Evolutionary conservation across 23 red algal species (phyloP).

Genomic region (Gracilaria domingensis): DNA sequence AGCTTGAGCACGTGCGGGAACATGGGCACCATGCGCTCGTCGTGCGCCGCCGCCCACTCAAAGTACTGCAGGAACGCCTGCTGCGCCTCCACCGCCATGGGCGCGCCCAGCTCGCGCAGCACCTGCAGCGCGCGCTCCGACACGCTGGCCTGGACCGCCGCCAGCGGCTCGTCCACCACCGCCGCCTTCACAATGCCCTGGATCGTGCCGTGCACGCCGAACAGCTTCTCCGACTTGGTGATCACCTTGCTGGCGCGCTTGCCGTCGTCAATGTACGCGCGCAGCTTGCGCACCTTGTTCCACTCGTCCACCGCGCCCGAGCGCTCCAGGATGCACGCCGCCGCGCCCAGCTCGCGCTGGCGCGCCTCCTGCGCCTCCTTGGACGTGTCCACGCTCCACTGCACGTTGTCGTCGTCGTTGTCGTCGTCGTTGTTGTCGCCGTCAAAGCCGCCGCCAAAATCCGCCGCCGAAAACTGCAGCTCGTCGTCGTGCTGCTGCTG

Average conservation of each 20-base stretch:
- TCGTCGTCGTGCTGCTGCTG: no score
- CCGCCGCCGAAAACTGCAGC: conserved; percentile 38
- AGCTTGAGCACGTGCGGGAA: conserved; percentile 84
- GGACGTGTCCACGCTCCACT: conserved; percentile 83
- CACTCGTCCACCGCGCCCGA: conserved; percentile 41
- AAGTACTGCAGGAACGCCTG: conserved; percentile 53
- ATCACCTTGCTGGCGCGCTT: conserved; percentile 71
- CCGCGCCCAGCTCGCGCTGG: conserved; percentile 58
- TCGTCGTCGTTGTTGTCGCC: conserved; percentile 43
- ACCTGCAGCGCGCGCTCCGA: conserved; percentile 35
- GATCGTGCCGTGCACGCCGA: conserved; percentile 64
- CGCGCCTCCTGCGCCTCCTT: conserved; percentile 77
- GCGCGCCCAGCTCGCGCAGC: conserved; percentile 38
- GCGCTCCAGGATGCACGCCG: conserved; percentile 68
- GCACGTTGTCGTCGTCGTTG: conserved; percentile 84
- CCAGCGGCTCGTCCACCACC: conserved; percentile 44
- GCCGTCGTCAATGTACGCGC: conserved; percentile 72
- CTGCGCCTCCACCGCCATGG: conserved; percentile 68
- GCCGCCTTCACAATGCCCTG: conserved; percentile 60
- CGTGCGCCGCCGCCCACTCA: conserved; percentile 57
- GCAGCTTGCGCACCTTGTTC: conserved; percentile 51
- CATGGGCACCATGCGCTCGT: conserved; percentile 39
- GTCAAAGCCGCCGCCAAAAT: not conserved
- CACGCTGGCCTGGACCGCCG: conserved; percentile 33
- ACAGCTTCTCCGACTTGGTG: conserved; percentile 57